These are phyloP conservation scores for Lepiota brunneoincarnata DNA, from an alignment of 768 basidiomycete genomes.

Conservation along the genomic window DNA sequence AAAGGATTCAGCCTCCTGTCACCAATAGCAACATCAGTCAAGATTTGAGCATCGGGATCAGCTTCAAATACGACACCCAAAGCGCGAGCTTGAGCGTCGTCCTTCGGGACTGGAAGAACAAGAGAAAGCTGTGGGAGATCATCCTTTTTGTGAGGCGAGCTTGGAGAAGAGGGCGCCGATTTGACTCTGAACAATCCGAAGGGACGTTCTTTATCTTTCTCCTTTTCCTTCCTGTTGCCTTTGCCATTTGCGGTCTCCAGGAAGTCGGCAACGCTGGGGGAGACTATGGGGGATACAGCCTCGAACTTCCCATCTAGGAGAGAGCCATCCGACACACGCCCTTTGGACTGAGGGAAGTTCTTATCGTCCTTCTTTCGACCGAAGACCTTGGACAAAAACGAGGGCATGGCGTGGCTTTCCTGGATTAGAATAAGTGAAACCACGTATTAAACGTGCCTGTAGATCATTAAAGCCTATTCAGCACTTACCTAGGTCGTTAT, in stretches of 20 bases:
- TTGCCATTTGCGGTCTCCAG: slow-evolving; percentile 26
- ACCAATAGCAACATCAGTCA: slow-evolving; percentile 55
- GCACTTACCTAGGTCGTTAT: slow-evolving; percentile 6
- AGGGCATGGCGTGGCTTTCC: slow-evolving; percentile 47
- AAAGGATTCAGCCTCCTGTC: slow-evolving; percentile 56
- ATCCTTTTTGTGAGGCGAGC: slow-evolving; percentile 32
- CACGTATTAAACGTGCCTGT: slow-evolving; percentile 8
- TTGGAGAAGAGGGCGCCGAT: slow-evolving; percentile 36
- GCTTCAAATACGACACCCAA: slow-evolving; percentile 61
- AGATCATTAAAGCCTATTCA: slow-evolving; percentile 1
- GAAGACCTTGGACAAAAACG: slow-evolving; percentile 76
- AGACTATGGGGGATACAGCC: slow-evolving; percentile 52
- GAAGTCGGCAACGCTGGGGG: slow-evolving; percentile 38
- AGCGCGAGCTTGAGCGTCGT: slow-evolving; percentile 41
- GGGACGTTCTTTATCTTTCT: slow-evolving; percentile 37
- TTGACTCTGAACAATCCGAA: slow-evolving; percentile 52
- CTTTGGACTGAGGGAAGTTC: slow-evolving; percentile 28
- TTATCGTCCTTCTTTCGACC: slow-evolving; percentile 67
- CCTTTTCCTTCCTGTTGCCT: slow-evolving; percentile 31
- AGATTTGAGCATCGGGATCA: slow-evolving; percentile 45
- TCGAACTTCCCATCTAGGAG: slow-evolving; percentile 77
- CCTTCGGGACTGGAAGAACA: slow-evolving; percentile 53
- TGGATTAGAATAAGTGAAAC: slow-evolving; percentile 8
- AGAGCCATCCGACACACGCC: slow-evolving; percentile 37
- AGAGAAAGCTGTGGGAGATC: slow-evolving; percentile 59